These are phyloP conservation scores for Rhododendron vialii DNA, from an alignment of 148 eudicot species.

Conservation along the genomic window DNA sequence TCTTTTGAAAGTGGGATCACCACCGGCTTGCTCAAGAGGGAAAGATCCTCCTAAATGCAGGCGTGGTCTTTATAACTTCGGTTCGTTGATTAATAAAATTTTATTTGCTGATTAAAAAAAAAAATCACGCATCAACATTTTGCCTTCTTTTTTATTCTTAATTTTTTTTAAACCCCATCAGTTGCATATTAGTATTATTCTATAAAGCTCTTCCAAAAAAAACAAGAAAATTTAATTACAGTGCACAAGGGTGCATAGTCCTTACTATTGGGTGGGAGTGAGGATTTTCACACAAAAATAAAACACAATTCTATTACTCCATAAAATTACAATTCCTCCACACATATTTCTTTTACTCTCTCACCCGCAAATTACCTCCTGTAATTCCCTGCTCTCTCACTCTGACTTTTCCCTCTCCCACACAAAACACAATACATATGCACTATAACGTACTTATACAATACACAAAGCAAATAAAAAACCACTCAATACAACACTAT, in stretches of 20 bases:
- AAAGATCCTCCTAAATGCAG: too few relatives aligned
- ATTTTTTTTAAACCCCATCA: too few relatives aligned
- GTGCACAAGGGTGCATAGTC: not conserved
- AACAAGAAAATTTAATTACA: too few relatives aligned
- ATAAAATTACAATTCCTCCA: not conserved
- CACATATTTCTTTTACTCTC: not conserved
- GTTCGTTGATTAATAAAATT: too few relatives aligned
- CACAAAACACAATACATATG: not conserved
- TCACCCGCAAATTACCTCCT: not conserved
- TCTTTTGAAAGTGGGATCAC: too few relatives aligned
- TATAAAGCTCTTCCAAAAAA: too few relatives aligned
- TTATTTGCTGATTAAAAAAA: too few relatives aligned
- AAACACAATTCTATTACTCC: not conserved
- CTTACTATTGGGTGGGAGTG: not conserved
- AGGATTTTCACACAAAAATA: not conserved
- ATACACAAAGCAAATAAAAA: not conserved
- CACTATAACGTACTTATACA: not conserved
- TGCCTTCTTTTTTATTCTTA: too few relatives aligned
- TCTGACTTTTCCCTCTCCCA: not conserved
- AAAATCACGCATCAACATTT: too few relatives aligned
- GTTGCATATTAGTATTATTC: too few relatives aligned
- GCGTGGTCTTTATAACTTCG: too few relatives aligned
- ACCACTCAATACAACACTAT: not conserved
- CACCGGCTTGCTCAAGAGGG: too few relatives aligned
- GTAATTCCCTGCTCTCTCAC: not conserved